Evolutionary conservation across 768 basidiomycete genomes (phyloP), one percentile per base, ranked within the genome.

Genomic region (Cystobasidium onofrii): DNA sequence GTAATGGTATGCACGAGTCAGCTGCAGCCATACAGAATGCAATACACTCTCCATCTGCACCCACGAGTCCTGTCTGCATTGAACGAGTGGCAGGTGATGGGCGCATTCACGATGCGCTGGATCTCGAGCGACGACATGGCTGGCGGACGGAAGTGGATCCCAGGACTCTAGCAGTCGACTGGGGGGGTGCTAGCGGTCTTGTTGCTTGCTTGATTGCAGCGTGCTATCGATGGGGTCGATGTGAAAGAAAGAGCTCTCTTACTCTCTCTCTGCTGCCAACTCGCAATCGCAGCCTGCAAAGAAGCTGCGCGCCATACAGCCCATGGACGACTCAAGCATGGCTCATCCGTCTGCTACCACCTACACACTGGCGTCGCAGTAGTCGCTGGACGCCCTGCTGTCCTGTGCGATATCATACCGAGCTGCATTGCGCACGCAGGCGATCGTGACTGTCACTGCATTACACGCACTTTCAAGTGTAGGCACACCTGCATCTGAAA

Each of bases 51-150:
- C 50, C 12, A 67, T 34, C 65, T n/a, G 31, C 33, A 86, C 91
- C 82, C 77, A 97, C 95, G 89, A 75, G 83, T 85, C 76, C 91
- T 87, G 80, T 95, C 91, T 27, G 88, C 88, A 78, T 88, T 94
- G 86, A 98, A 98, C 1, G 91, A 86, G 81, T 96, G 92, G 50
- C 88, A 88, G 1, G 91, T 92, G 64, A 99, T 86, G 34, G 94
- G 92, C 0, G 86, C 86, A 78, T 64, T 61, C 31, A 64, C 33
- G 52, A 77, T 65, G 36, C 74, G 73, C 31, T 63, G 69, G 33
- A 71, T 39, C 31, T 64, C 63, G 34, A 61, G 31, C 44, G 39
- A n/a, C n/a, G n/a, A 33, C 65, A 67, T 67, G 65, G 63, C 27
- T 27, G 63, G 2, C 27, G 20, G 33, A 9, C n/a, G n/a, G 23